These are phyloP conservation scores for Sugiyamaella paludigena DNA, from an alignment of 1,139 yeast species.

Conservation along the genomic window DNA sequence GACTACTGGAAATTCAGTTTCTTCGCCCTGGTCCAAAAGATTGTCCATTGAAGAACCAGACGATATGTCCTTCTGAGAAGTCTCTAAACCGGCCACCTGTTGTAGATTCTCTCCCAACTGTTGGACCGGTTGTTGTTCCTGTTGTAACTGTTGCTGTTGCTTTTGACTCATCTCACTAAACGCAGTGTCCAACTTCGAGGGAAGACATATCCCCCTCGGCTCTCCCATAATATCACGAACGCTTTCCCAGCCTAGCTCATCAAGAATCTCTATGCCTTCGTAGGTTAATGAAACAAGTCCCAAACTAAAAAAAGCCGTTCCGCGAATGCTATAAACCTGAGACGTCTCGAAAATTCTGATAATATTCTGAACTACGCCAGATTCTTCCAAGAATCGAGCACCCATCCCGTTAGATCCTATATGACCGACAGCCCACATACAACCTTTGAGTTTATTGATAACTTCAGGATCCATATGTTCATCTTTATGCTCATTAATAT, in stretches of 20 bases:
- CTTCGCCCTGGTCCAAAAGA: conserved; percentile 18
- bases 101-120: not conserved
- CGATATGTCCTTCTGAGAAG: not conserved
- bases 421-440: conserved; percentile 85
- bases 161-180: not conserved
- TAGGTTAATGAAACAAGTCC: conserved; percentile 71
- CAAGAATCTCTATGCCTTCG: conserved; percentile 84
- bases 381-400: conserved; percentile 61
- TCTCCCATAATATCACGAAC: conserved; percentile 52
- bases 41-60: no score
- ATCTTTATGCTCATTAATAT: conserved; percentile 39
- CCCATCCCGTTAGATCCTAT: conserved; percentile 67
- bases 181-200: conserved; percentile 15
- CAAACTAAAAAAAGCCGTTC: conserved; percentile 72
- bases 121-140: not conserved
- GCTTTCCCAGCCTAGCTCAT: conserved; percentile 74
- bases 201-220: conserved; percentile 47
- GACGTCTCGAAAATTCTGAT: conserved; percentile 53
- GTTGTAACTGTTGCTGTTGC: not conserved
- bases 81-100: not conserved
- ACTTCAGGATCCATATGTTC: conserved; percentile 32
- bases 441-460: conserved; percentile 59
- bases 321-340: conserved; percentile 62
- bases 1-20: conserved; percentile 30
- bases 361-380: conserved; percentile 55